Evolutionary conservation across 257 asterid genomes (phyloP), one percentile per base, ranked within the genome.

Genomic region (Cinchona pubescens): DNA sequence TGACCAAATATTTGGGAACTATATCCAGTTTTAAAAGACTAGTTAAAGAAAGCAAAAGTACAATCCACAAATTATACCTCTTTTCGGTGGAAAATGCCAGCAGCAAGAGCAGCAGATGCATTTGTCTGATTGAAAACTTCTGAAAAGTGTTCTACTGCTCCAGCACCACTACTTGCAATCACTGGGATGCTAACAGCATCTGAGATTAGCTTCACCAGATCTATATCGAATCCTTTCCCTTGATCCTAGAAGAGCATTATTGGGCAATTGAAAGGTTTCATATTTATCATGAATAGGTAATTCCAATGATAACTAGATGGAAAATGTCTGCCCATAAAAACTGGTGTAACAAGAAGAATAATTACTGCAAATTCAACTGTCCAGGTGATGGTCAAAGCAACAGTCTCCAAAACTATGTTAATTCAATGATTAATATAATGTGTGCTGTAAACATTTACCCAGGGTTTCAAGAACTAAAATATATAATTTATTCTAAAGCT

Each of bases 61-160:
- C 13, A 19, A 59, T 51, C 37, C 12, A 58, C 0, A 43, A 62
- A 77, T 6, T 10, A 32, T 84, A 94, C 99, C 99, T 92, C 96
- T 80, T 90, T 94, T 32, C 99, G 83, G 27, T 94, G 97, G 86
- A 94, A 94, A 79, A 94, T 92, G 76, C 99, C 97, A 69, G 97
- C 99, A 84, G 97, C 99, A 81, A 94, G 97, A 80, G 97, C 97
- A 79, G 99, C 97, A 75, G 99, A 94, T 27, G 97, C 99, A 80
- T 88, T 92, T 80, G 99, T 94, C 83, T 88, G 76, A 13, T 76
- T 79, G 88, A 94, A 92, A 80, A 94, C 96, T 81, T 94, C 95
- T 1, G 97, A 87, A 72, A 94, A 92, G 83, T 94, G 99, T 69
- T 88, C 90, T n/a, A 73, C 90, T 12, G 85, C 59, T 58, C 99